Conservation (phyloP, 345 rosid genomes). For the Lenwebbia sp. region DNA sequence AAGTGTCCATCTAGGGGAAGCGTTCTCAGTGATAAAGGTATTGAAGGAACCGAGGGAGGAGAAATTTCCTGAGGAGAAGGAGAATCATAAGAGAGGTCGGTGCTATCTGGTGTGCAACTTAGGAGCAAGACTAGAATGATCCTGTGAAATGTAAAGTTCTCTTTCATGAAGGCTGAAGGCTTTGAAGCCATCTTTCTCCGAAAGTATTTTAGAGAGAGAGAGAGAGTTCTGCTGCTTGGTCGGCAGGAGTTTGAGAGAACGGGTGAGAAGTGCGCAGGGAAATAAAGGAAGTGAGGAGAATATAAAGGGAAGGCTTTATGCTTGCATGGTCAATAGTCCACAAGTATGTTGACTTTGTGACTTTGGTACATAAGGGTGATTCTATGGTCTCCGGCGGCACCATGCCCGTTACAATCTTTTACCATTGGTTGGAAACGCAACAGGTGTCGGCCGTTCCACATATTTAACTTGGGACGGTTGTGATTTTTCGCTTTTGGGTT, state of each 20-base stretch:
- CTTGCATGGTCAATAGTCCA: constrained; percentile 28
- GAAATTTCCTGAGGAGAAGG: constrained; percentile 15
- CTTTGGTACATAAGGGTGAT: not conserved
- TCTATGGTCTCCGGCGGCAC: not conserved
- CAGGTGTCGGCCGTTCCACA: not conserved
- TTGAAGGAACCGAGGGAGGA: constrained; percentile 16
- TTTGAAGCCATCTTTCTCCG: not conserved
- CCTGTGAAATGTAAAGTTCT: constrained; percentile 28
- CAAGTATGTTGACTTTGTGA: not conserved
- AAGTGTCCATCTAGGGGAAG: constrained; percentile 58
- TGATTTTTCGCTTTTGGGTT: not conserved
- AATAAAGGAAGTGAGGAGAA: constrained; percentile 34
- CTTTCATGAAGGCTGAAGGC: constrained; percentile 23
- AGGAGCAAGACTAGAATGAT: constrained; percentile 45
- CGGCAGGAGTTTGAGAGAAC: constrained; percentile 12
- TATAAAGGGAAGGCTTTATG: constrained; percentile 57
- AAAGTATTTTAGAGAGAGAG: not conserved
- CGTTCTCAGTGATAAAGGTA: constrained; percentile 21
- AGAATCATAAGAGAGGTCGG: constrained; percentile 34
- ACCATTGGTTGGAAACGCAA: not conserved
- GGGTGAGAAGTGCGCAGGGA: constrained; percentile 16
- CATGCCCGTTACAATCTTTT: not conserved
- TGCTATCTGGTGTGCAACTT: constrained; percentile 40
- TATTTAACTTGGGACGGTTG: not conserved
- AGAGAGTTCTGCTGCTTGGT: not conserved